A percentile compares a stretch with the other conserved stretches of the same genome.
Evolutionary conservation across 2,329 filamentous ascomycete species (phyloP).

Genomic region (Fusarium piperis): DNA sequence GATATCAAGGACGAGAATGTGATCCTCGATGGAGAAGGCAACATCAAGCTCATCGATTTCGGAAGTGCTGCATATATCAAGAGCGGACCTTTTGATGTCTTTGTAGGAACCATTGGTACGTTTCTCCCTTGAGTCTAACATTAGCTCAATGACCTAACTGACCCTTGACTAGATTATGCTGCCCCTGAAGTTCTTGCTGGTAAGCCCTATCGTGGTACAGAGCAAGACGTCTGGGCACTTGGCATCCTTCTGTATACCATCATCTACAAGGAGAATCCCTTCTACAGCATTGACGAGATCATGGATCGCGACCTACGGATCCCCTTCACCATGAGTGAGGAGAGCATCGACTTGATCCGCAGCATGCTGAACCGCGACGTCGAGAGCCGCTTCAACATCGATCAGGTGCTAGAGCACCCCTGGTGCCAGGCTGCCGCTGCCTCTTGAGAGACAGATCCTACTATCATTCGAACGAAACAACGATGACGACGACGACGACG

Average conservation of each 20-base stretch:
- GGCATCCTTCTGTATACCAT: slow-evolving; percentile 98
- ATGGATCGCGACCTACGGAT: slow-evolving; percentile 96
- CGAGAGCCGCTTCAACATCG: slow-evolving; percentile 82
- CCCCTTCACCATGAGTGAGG: slow-evolving; percentile 87
- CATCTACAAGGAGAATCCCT: slow-evolving; percentile 99
- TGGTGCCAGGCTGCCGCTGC: slow-evolving; percentile 66
- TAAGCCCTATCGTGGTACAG: slow-evolving; percentile 90
- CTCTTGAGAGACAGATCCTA: slow-evolving; percentile 1
- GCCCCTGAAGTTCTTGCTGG: slow-evolving; percentile 97
- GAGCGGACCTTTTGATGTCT: slow-evolving; percentile 97
- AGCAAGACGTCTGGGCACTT: slow-evolving; percentile 98
- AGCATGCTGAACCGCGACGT: slow-evolving; percentile 94
- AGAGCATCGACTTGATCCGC: slow-evolving; percentile 90
- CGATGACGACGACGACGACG: slow-evolving; percentile 12
- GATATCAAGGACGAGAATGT: slow-evolving; percentile 99
- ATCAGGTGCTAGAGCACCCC: slow-evolving; percentile 86
- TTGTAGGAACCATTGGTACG: slow-evolving; percentile 97
- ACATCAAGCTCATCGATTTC: slow-evolving; percentile 98
- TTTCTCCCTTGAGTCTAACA: slow-evolving; percentile 9
- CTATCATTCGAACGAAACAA: slow-evolving; percentile 3
- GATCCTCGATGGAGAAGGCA: slow-evolving; percentile 91
- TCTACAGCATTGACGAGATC: slow-evolving; percentile 99
- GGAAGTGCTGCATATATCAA: slow-evolving; percentile 98
- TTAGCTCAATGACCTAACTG: slow-evolving; percentile 14
- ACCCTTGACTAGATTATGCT: slow-evolving; percentile 78